phyloP scores from a whole-genome alignment of 495 filamentous ascomycete species.

The Chlorociboria aeruginascens region DNA sequence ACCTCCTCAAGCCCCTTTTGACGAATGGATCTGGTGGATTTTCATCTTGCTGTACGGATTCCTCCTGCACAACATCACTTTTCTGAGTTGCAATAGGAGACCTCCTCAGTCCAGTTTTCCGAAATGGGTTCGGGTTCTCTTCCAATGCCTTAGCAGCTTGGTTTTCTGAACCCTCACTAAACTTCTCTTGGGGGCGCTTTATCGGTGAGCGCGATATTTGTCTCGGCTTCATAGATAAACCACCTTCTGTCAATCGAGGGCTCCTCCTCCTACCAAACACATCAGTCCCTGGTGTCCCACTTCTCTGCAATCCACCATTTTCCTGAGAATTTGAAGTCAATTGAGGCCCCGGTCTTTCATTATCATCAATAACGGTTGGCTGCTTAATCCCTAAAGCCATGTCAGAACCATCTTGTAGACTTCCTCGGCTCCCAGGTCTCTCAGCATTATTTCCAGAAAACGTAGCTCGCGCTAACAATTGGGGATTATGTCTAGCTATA shows the following conservation, averaged over 20 bases:
- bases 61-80: not conserved
- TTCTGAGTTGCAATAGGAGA: slow-evolving; percentile 6
- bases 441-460: slow-evolving; percentile 12
- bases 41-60: not conserved
- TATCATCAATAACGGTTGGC: not conserved
- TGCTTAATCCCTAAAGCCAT: slow-evolving; percentile 7
- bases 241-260: not conserved
- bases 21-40: slow-evolving; percentile 17
- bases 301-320: slow-evolving; percentile 1
- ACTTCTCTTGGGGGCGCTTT: not conserved
- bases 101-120: slow-evolving; percentile 11
- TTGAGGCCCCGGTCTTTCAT: slow-evolving; percentile 1
- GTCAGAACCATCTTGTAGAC: slow-evolving; percentile 15
- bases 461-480: slow-evolving; percentile 37
- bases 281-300: not conserved
- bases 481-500: slow-evolving; percentile 50
- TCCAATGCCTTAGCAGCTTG: not conserved
- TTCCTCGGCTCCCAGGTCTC: slow-evolving; percentile 6
- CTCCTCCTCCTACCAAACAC: slow-evolving; percentile 1
- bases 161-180: not conserved
- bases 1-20: slow-evolving; percentile 16
- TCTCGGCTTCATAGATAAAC: slow-evolving; percentile 13
- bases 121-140: slow-evolving; percentile 8
- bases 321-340: slow-evolving; percentile 6
- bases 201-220: slow-evolving; percentile 14